Base-by-base conservation (phyloP, 2,329 filamentous ascomycete genomes). In the Chalaropsis ovoidea region DNA sequence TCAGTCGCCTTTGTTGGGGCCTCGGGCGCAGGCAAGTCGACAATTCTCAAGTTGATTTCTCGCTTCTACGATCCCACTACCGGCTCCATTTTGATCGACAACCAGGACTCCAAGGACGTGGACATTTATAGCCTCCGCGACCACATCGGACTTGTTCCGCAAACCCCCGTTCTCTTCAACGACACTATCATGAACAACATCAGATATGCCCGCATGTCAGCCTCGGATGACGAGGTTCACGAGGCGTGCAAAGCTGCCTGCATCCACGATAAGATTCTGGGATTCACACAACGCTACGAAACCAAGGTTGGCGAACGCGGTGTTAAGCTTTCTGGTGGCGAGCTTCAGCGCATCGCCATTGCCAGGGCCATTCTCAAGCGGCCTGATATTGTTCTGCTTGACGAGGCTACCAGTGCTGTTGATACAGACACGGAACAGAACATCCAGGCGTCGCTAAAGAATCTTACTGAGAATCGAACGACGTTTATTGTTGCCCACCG, bases 371-470 rank as follows among this genome's bases (percentile, higher is more conserved):
- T 93, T 61, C 77, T 92, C 69, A 89, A 89, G 74, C 81, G 82
- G 67, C 88, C 89, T 0, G 85, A 89, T 65, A 85, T 92, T 67
- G 83, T 93, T 10, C 80, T 93, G 47, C 80, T 93, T 0, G 89
- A 93, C 69, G 89, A 92, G 73, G 86, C 89, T 0, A 91, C 90
- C 3, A 90, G 87, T 45, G 86, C 88, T 6, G 85, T 93, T 67
- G 85, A 90, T 68, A 86, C 86, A 0, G 82, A 86, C 42, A 87
- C 84, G 1, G 85, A 88, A 72, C 82, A 84, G 65, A 82, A 84
- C 69, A 87, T 87, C 58, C 85, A 87, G 70, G 77, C 81, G 41
- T 85, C 85, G 0, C 79, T 88, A 64, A 76, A 76, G 66, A 77
- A 77, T 62, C 76, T 87, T 7, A 85, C 83, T 68, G 76, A 81